Evolutionary conservation across 2,329 filamentous ascomycete genomes (phyloP).

Genomic region (Nemania sp.): DNA sequence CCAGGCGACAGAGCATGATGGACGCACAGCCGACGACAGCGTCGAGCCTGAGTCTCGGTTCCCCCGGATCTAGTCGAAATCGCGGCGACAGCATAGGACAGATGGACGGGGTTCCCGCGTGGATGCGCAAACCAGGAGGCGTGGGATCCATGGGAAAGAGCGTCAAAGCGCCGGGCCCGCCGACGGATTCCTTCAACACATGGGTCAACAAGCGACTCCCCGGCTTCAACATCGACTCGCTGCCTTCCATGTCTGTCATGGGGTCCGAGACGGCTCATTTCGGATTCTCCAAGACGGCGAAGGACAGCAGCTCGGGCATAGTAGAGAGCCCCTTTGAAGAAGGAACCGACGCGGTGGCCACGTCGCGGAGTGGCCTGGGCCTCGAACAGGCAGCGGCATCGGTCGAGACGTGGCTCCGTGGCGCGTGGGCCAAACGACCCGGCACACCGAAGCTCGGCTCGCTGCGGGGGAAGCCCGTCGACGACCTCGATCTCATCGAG

Average conservation of each 20-base stretch:
- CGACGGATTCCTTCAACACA: slow-evolving; percentile 80
- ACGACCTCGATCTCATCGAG: slow-evolving; percentile 70
- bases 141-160: slow-evolving; percentile 79
- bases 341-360: slow-evolving; percentile 47
- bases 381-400: slow-evolving; percentile 85
- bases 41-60: slow-evolving; percentile 37
- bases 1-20: slow-evolving; percentile 39
- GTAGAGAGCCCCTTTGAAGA: slow-evolving; percentile 58
- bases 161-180: slow-evolving; percentile 77
- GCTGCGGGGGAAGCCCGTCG: slow-evolving; percentile 47
- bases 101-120: slow-evolving; percentile 49
- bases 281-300: slow-evolving; percentile 51
- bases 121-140: slow-evolving; percentile 83
- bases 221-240: slow-evolving; percentile 70
- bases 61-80: slow-evolving; percentile 36
- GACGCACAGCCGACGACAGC: slow-evolving; percentile 34
- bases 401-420: slow-evolving; percentile 88
- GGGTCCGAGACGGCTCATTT: slow-evolving; percentile 64
- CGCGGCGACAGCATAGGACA: slow-evolving; percentile 39
- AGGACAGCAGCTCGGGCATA: slow-evolving; percentile 47
- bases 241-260: slow-evolving; percentile 69
- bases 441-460: slow-evolving; percentile 54
- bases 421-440: slow-evolving; percentile 70
- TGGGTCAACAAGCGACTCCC: slow-evolving; percentile 85
- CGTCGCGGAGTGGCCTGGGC: slow-evolving; percentile 54